These are phyloP conservation scores for Hortiboletus campestris DNA, from an alignment of 768 basidiomycete genomes.

Conservation along the genomic window DNA sequence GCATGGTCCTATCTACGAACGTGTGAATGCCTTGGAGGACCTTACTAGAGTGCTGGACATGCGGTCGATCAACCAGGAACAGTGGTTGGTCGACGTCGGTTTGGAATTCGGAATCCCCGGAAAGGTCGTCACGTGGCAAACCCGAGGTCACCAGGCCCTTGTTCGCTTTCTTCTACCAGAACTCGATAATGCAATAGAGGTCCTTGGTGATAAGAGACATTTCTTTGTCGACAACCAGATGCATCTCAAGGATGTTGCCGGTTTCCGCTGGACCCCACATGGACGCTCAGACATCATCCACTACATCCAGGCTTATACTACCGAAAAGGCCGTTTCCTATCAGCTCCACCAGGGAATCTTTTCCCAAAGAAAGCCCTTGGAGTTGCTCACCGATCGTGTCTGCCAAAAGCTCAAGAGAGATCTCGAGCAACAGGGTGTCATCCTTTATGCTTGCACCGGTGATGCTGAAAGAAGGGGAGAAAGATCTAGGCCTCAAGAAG, in stretches of 20 bases:
- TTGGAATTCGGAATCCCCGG: background rate
- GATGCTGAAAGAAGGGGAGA: background rate
- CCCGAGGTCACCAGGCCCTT: background rate
- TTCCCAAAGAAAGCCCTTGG: background rate
- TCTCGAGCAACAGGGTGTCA: background rate
- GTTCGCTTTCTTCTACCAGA: background rate
- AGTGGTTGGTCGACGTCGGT: slow-evolving; percentile 1
- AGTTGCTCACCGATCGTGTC: background rate
- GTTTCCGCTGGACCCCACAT: background rate
- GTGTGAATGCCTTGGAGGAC: background rate
- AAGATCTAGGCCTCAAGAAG: background rate
- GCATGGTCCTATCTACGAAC: background rate
- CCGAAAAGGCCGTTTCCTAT: slow-evolving; percentile 3
- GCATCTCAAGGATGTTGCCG: slow-evolving; percentile 7
- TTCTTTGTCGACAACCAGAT: background rate
- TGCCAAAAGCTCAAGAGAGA: background rate
- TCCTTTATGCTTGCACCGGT: background rate
- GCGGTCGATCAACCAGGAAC: background rate
- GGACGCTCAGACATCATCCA: background rate
- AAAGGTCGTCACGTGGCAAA: background rate
- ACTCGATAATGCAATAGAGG: accelerated
- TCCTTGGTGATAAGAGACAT: accelerated
- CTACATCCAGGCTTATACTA: slow-evolving; percentile 12
- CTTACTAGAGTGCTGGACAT: background rate
- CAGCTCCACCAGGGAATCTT: slow-evolving; percentile 10